phyloP scores from a whole-genome alignment of 805 yeast species.

The Monosporozyma yasuniensis region DNA sequence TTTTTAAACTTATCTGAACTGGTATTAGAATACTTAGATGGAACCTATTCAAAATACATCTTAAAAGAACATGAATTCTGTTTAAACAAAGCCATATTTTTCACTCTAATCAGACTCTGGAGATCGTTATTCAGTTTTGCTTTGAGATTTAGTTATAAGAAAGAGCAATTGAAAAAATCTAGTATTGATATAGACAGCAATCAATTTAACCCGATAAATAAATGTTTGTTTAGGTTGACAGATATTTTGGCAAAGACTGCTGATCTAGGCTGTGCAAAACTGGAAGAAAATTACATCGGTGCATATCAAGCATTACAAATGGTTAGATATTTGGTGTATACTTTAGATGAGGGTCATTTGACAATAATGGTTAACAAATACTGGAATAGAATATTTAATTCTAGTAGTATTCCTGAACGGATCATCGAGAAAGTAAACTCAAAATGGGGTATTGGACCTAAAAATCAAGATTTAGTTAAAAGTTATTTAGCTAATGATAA shows the following conservation, averaged over 20 bases:
- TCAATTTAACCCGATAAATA: neutral
- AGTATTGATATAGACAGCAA: neutral
- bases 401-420: constrained; percentile 7
- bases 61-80: constrained; percentile 5
- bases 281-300: constrained; percentile 9
- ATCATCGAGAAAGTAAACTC: constrained; percentile 9
- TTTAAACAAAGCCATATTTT: constrained; percentile 10
- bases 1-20: constrained; percentile 5
- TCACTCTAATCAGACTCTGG: constrained; percentile 10
- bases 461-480: constrained; percentile 6
- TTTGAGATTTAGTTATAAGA: constrained; percentile 10
- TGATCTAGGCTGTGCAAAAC: constrained; percentile 2
- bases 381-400: constrained; percentile 10
- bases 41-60: constrained; percentile 3
- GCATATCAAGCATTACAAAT: constrained; percentile 10
- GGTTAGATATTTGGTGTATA: constrained; percentile 11
- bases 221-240: neutral
- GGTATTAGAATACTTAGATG: constrained; percentile 7
- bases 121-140: constrained; percentile 9
- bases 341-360: constrained; percentile 8
- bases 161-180: constrained; percentile 1
- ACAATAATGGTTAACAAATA: constrained; percentile 6
- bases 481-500: constrained; percentile 10
- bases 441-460: constrained; percentile 18
- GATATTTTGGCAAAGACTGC: constrained; percentile 2